Percentiles rank a stretch among this genome's conserved stretches.
Conservation (phyloP, 1,284 basidiomycete species). For the Pyrrhoderma lamaoense region DNA sequence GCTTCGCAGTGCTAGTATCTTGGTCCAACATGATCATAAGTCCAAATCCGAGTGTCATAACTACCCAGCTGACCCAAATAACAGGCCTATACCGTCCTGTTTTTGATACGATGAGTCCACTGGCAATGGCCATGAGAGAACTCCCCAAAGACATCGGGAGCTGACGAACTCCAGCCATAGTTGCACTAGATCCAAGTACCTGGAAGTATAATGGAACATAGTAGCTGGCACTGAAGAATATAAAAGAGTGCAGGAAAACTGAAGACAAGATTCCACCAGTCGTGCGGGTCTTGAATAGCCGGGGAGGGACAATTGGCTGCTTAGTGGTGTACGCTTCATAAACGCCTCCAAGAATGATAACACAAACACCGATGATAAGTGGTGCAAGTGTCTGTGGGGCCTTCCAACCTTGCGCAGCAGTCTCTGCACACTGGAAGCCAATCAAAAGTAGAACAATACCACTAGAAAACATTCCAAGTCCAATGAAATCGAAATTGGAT, state of each 20-base stretch:
- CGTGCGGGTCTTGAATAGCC: conserved; percentile 42
- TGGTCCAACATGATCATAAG: conserved; percentile 30
- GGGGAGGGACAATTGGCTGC: conserved; percentile 44
- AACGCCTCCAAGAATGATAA: conserved; percentile 33
- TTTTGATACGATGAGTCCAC: conserved; percentile 13
- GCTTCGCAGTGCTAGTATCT: conserved; percentile 24
- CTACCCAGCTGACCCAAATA: conserved; percentile 21
- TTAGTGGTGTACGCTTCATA: conserved; percentile 44
- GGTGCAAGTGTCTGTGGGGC: conserved; percentile 38
- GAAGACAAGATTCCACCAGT: conserved; percentile 34
- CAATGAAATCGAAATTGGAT: conserved; percentile 41
- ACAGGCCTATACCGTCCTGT: conserved; percentile 16
- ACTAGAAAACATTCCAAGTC: conserved; percentile 37
- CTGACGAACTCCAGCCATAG: conserved; percentile 36
- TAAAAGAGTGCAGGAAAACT: conserved; percentile 33
- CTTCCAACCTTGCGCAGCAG: conserved; percentile 24
- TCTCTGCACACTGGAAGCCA: conserved; percentile 29
- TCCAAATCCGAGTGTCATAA: conserved; percentile 31
- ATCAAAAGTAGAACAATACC: conserved; percentile 42
- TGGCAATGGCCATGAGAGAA: conserved; percentile 20
- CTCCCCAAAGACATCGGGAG: conserved; percentile 37
- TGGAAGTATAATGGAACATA: conserved; percentile 36
- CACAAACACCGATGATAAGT: conserved; percentile 37
- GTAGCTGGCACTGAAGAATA: conserved; percentile 31
- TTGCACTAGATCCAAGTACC: conserved; percentile 37